Evolutionary conservation across 1,139 yeast genomes (phyloP), one percentile per base, ranked within the genome.

Genomic region (Maudiozyma humilis): DNA sequence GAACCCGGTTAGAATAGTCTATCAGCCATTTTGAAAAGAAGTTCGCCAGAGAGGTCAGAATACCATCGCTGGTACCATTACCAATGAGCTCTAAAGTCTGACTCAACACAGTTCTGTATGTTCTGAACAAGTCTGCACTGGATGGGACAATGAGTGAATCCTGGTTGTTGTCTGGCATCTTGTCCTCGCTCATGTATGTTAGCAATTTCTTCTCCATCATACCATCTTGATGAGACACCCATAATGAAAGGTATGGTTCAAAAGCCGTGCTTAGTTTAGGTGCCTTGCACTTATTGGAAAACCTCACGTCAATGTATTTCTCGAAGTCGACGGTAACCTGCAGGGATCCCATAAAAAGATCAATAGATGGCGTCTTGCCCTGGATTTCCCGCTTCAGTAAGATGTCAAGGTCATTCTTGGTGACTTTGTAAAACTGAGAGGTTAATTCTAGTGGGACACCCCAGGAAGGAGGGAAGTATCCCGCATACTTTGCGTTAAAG

Each of bases 191-290:
- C 57, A 78, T 64, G 53, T 79, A 82, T 43, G 78, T 82, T 39
- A 75, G 59, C 46, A 89, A 68, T 55, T 84, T 86, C 10, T 72
- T 66, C 39, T 75, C 74, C 51, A 91, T 69, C 20, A 70, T 62
- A 29, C 72, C 70, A 50, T 85, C 89, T 63, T 91, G 97, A 57
- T 86, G 84, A 27, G 78, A 79, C n/a, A 91, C 79, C 96, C 97
- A 93, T 8, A 86, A 66, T 36, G 75, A 75, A 44, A 91, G 68
- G 56, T 83, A 86, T 2, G 96, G 96, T 59, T 86, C 95, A 62
- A 88, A 89, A 16, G 82, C 84, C 20, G 70, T 69, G 20, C 94
- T 83, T 12, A 89, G 78, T 36, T 73, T 68, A 10, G 60, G 66
- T 36, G 63, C 54, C 2, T 69, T 62, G 29, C 56, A 41, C 44